Evolutionary conservation across 768 basidiomycete species (phyloP), one percentile per base, ranked within the genome.

Genomic region (Leccinum fibrillosum): DNA sequence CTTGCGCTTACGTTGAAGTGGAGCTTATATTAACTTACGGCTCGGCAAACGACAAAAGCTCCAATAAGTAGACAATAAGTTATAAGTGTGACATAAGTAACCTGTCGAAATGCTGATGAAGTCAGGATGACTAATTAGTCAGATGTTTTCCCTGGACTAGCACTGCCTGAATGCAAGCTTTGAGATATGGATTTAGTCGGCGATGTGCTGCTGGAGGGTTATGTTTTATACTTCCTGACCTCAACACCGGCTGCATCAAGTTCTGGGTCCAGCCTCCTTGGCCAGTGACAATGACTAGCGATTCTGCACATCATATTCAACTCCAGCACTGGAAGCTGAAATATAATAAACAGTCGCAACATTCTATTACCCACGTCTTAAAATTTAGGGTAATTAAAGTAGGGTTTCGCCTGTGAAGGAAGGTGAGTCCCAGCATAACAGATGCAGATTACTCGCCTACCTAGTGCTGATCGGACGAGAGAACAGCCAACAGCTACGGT

Each of bases 401-500:
- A 75, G 52, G 15, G 70, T 73, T 64, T 75, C 74, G 34, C 74
- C 75, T 75, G 47, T 52, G 2, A 28, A 57, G 45, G 48, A 35
- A 30, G 10, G 34, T 66, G 37, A 72, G 60, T 42, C 15, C 10
- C 5, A 26, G 48, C 11, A 15, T 5, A 50, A 55, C 28, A 49
- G n/a, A 35, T 10, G n/a, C 13, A 52, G 39, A 5, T 32, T 26
- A 37, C 23, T 17, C 26, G 74, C 83, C 53, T 66, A 92, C 92
- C 92, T 54, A 96, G 76, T 9, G 93, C 92, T 32, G 89, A 78
- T 30, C 94, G 82, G 28, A 92, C 84, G 47, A 96, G 78, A 35
- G 90, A 93, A 68, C 94, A 92, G 6, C 94, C 94, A 26, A 95
- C 86, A 17, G 91, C 86, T 26, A 99, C 88, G 0, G 97, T 99